Evolutionary conservation across 495 filamentous ascomycete genomes (phyloP).

Genomic region (Thermochaetoides thermophila): DNA sequence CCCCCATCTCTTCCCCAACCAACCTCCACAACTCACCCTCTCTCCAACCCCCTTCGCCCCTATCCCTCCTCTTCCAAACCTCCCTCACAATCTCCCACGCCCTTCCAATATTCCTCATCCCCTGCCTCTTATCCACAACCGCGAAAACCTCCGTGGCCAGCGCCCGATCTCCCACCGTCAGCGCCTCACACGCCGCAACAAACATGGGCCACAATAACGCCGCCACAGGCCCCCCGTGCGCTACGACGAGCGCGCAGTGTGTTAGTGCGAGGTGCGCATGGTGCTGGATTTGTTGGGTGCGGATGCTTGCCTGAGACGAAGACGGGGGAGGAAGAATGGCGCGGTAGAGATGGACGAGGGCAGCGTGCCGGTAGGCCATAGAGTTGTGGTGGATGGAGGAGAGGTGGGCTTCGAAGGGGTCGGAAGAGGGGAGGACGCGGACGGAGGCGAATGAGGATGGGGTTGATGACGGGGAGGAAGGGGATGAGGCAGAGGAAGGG

Average conservation of each 20-base stretch:
- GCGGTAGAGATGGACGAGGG: conserved; percentile 46
- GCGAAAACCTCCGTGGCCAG: conserved; percentile 34
- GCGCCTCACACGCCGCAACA: conserved; percentile 42
- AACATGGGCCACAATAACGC: conserved; percentile 49
- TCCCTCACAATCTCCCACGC: conserved; percentile 43
- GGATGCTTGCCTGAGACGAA: conserved; percentile 21
- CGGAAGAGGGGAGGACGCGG: not conserved
- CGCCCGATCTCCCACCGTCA: conserved; percentile 21
- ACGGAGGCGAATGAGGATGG: not conserved
- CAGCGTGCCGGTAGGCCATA: conserved; percentile 45
- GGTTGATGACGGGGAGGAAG: not conserved
- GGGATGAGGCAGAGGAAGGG: too few species aligned
- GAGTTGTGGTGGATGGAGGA: conserved; percentile 44
- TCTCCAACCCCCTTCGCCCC: not conserved
- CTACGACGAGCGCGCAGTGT: conserved; percentile 38
- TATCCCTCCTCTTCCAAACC: conserved; percentile 39
- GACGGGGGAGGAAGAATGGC: conserved; percentile 33
- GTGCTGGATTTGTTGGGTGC: too few species aligned
- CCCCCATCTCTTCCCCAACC: conserved; percentile 10
- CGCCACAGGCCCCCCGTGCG: conserved; percentile 39
- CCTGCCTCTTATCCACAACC: conserved; percentile 36
- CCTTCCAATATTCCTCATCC: conserved; percentile 46
- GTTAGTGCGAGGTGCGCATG: conserved; percentile 33
- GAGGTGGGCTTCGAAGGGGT: conserved; percentile 17
- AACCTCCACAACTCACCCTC: conserved; percentile 6